Conservation (phyloP, 2,329 filamentous ascomycete species). For the Huntiella bhutanensis region DNA sequence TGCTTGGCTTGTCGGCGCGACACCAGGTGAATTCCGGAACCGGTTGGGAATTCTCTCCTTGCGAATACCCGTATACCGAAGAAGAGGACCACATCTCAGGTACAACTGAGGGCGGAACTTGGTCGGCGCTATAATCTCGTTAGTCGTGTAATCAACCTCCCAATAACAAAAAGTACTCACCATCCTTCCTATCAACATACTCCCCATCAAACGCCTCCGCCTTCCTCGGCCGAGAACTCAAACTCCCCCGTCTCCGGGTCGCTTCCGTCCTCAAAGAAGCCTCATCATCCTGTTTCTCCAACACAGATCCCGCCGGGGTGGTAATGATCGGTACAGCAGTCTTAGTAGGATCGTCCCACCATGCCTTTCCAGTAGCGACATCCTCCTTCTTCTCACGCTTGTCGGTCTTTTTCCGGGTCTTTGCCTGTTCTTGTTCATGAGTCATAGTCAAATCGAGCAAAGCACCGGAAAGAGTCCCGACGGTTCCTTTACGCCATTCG, state of each 20-base stretch:
- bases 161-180: conserved; percentile 20
- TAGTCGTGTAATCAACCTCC: conserved; percentile 11
- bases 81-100: conserved; percentile 73
- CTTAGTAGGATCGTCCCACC: conserved; percentile 49
- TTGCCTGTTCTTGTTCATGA: conserved; percentile 7
- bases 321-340: not conserved
- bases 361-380: conserved; percentile 33
- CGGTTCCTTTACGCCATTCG: conserved; percentile 52
- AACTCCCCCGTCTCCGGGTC: conserved; percentile 26
- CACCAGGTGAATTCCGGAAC: conserved; percentile 16
- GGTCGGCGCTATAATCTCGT: conserved; percentile 31
- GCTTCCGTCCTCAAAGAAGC: conserved; percentile 11
- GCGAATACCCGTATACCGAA: conserved; percentile 75
- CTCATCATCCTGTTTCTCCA: not conserved
- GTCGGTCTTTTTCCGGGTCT: conserved; percentile 2
- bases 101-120: conserved; percentile 69
- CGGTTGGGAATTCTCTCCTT: conserved; percentile 33
- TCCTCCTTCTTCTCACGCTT: conserved; percentile 12
- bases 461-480: conserved; percentile 38
- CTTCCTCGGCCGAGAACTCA: conserved; percentile 30
- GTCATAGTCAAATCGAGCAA: conserved; percentile 38
- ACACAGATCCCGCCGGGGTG: not conserved
- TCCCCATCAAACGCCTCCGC: conserved; percentile 48
- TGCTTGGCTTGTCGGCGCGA: conserved; percentile 10
- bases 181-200: conserved; percentile 40